Percentiles rank a stretch among this genome's conserved stretches.
Conservation (phyloP, 1,284 basidiomycete genomes). For the Tilletia walkeri region DNA sequence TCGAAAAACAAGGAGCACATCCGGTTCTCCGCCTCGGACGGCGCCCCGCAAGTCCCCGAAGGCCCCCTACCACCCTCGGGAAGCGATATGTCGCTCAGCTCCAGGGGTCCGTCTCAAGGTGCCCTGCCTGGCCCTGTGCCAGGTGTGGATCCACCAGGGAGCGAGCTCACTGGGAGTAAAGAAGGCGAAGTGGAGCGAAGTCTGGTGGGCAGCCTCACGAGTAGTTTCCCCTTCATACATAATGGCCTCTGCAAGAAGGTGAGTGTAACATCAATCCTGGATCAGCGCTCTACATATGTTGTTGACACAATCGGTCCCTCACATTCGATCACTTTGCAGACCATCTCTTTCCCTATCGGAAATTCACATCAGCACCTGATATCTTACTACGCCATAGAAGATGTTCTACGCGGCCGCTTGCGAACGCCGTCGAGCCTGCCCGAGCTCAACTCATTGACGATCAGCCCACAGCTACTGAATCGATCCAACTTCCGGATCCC, state of each 20-base stretch:
- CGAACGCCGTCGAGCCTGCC: slow-evolving; percentile 83
- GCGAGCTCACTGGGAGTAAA: slow-evolving; percentile 21
- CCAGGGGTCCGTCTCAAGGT: no score
- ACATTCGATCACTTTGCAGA: slow-evolving; percentile 62
- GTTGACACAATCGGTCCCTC: no score
- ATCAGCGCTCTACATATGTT: not conserved
- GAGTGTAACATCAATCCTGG: not conserved
- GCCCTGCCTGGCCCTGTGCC: no score
- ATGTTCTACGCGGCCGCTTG: slow-evolving; percentile 81
- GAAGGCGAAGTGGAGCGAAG: slow-evolving; percentile 32
- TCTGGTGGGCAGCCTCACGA: slow-evolving; percentile 48
- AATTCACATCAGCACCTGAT: slow-evolving; percentile 90
- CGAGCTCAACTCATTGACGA: slow-evolving; percentile 79
- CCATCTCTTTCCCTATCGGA: slow-evolving; percentile 83
- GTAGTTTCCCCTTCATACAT: slow-evolving; percentile 44
- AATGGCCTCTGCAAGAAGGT: slow-evolving; percentile 49
- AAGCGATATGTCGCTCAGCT: no score
- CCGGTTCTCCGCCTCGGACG: slow-evolving; percentile 8
- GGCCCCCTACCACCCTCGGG: no score
- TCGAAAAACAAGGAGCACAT: slow-evolving; percentile 4
- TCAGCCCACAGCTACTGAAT: slow-evolving; percentile 82
- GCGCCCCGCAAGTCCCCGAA: slow-evolving; percentile 8
- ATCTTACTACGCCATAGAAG: slow-evolving; percentile 90
- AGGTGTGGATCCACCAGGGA: no score
- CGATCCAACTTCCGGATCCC: slow-evolving; percentile 87